These are phyloP conservation scores for Aaosphaeria arxii DNA, from an alignment of 2,329 filamentous ascomycete genomes.

Conservation along the genomic window DNA sequence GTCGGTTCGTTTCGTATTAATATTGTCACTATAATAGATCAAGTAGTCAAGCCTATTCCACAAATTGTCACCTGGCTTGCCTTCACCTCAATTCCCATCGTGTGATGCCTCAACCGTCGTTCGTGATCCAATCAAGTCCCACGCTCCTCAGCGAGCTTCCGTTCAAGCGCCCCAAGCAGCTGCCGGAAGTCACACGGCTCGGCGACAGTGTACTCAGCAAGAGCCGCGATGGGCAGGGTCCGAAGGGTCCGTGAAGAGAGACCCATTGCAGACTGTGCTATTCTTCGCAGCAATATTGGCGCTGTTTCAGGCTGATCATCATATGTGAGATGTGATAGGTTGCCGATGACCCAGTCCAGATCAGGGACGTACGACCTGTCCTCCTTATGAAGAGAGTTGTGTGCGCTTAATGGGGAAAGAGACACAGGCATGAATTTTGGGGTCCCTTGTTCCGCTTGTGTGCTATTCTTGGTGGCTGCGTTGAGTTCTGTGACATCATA, in stretches of 20 bases:
- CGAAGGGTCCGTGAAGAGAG: constrained; percentile 18
- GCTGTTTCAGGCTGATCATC: constrained; percentile 13
- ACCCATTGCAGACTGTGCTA: constrained; percentile 21
- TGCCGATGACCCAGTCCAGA: constrained; percentile 23
- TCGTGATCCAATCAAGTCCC: neutral
- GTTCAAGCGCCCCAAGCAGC: constrained; percentile 10
- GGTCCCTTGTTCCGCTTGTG: neutral
- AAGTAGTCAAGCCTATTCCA: too few species aligned
- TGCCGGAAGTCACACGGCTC: constrained; percentile 11
- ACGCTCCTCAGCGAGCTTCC: constrained; percentile 1
- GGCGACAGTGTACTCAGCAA: constrained; percentile 12
- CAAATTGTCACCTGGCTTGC: too few species aligned
- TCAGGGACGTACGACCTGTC: constrained; percentile 17
- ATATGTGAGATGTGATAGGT: constrained; percentile 5
- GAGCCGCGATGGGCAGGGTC: constrained; percentile 12
- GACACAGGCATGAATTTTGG: neutral
- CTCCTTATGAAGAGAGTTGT: neutral
- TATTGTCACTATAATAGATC: too few species aligned
- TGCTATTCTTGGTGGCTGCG: neutral
- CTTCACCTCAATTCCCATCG: too few species aligned
- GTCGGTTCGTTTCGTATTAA: too few species aligned
- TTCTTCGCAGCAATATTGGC: constrained; percentile 23
- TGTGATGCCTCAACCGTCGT: too few species aligned
- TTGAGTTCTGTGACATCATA: neutral
- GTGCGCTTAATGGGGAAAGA: neutral